Conservation (phyloP, 163 green algal genomes). For the Volvox carteri region DNA sequence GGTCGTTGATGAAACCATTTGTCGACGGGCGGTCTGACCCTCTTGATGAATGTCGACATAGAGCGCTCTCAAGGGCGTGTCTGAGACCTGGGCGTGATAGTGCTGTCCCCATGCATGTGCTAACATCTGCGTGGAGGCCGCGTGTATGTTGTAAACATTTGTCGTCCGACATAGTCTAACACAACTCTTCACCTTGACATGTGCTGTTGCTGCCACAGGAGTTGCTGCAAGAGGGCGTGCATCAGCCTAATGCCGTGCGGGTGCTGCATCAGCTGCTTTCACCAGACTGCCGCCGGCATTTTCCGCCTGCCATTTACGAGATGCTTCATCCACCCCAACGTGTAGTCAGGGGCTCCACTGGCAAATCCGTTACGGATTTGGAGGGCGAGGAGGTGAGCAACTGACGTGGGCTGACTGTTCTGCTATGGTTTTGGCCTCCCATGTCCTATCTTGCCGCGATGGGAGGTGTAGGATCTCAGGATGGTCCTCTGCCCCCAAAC, state of each 20-base stretch:
- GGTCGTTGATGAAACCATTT: constrained; percentile 74
- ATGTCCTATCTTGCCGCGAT: no score
- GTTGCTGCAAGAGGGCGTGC: constrained; percentile 72
- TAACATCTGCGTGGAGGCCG: no score
- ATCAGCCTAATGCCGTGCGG: constrained; percentile 68
- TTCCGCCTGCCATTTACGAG: constrained; percentile 74
- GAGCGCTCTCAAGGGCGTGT: constrained; percentile 62
- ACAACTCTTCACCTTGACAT: no score
- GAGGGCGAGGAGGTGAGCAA: constrained; percentile 60
- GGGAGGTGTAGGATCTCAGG: no score
- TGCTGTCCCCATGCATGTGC: no score
- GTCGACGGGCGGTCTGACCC: constrained; percentile 85
- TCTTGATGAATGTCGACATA: constrained; percentile 75
- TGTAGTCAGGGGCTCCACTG: constrained; percentile 36
- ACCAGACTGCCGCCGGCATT: constrained; percentile 77
- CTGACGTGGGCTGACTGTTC: not conserved
- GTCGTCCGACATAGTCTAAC: no score
- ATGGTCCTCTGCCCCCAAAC: not conserved
- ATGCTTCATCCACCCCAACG: constrained; percentile 75
- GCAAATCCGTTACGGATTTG: constrained; percentile 60
- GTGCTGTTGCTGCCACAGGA: constrained; percentile 64
- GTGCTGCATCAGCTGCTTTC: constrained; percentile 88
- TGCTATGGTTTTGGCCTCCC: no score
- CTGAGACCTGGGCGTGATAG: constrained; percentile 53
- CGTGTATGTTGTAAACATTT: no score